Evolutionary conservation across 148 eudicot species (phyloP), one percentile per base, ranked within the genome.

Genomic region (Rhododendron ferrugineum): DNA sequence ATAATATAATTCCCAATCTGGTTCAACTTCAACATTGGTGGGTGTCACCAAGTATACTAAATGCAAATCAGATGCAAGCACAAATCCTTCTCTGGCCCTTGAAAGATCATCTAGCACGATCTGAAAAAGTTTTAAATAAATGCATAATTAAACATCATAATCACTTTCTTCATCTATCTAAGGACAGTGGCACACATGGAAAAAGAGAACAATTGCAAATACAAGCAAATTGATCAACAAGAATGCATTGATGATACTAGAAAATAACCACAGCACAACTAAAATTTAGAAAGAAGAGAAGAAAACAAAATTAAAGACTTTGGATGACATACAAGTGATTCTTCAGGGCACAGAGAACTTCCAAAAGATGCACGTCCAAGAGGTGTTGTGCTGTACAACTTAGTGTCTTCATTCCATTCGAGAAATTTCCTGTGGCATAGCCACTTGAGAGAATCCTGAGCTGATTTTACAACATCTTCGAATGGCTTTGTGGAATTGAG

Each of bases 41-140:
- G 99, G 99, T 84, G 99, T 97, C 60, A 94, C 95, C 72, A 97
- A 91, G 89, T 95, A 97, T 74, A 97, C 99, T 87, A 97, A 85
- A 92, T 97, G 99, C 93, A 97, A 83, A 92, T 97, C 99, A 87
- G 99, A 97, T 86, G 99, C 98, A 47, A 97, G 92, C 88, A 97
- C 98, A 91, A 97, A 95, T 74, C 98, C 98, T 92, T 95, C 98
- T 90, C 99, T 90, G 85, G 99, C 99, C 89, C 99, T 92, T 83
- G 94, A 89, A 84, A 97, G 98, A 92, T 97, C 98, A 86, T 94
- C 98, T 88, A 97, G 89, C 87, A 97, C 99, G 89, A 97, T 90
- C 99, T 97, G 56, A 49, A 68, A 82, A 50, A 75, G 82, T 84
- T 11, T 78, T 22, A 60, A 44, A 44, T n/a, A 40, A 79, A 44